Evolutionary conservation across 2,329 filamentous ascomycete species (phyloP), one percentile per base, ranked within the genome.

Genomic region (Chrysoporthe austroafricana): DNA sequence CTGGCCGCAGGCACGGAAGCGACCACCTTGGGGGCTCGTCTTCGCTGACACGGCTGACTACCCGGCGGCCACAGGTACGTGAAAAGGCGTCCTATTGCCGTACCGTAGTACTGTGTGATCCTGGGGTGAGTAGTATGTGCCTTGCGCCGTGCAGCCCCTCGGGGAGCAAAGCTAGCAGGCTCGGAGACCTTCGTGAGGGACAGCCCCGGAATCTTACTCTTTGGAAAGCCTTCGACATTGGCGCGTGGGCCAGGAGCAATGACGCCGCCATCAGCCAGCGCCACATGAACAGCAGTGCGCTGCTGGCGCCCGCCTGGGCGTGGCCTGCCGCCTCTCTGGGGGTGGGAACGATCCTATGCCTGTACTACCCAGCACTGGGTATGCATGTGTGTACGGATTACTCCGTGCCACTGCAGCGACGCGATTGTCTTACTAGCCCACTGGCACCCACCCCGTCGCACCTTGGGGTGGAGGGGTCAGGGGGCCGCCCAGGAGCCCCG

Each of bases 161-260:
- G 14, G 21, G 32, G 16, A 36, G 44, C 21, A 34, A 48, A 60
- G 2, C 2, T 4, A 11, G 8, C 16, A 32, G 32, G 50, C 48
- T 32, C 48, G 48, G 9, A 54, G 50, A 54, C 26, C 21, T 32
- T 54, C 2, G 26, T 14, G 50, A 21, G n/a, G 32, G 50, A 54
- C 50, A 54, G 66, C 61, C 52, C 52, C 61, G 66, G 46, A 60
- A 62, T 50, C 32, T 52, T 46, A 50, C 26, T 26, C 26, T 26
- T 26, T 26, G 26, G 26, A 26, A 26, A 26, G 39, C 26, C 34
- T 39, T 44, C 36, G 42, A 62, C 61, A 16, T 36, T 32, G 46
- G 66, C 61, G 66, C 66, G 62, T 67, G 62, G 65, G 63, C 64
- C 58, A 58, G 44, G 66, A 67, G 66, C 64, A 67, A 67, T 54